phyloP scores from a whole-genome alignment of 208 protist species.

The Hexamita inflata region DNA sequence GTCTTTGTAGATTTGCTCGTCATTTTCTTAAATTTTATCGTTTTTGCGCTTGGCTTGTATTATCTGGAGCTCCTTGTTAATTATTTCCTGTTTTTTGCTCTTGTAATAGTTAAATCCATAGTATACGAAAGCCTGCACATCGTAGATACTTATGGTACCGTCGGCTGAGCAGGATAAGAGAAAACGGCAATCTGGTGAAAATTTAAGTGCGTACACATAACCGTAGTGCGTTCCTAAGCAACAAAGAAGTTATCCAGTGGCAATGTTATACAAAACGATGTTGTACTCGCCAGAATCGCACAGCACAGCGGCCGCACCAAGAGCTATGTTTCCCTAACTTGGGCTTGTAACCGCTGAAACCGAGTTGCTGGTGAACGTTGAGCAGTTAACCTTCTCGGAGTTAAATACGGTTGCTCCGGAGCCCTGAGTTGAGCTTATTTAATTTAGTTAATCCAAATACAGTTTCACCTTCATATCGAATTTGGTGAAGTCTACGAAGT shows the following conservation, averaged over 20 bases:
- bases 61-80: too few relatives aligned
- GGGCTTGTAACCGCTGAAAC: background rate
- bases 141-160: background rate
- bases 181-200: background rate
- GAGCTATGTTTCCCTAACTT: background rate
- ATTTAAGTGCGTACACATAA: background rate
- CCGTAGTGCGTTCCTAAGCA: background rate
- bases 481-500: background rate
- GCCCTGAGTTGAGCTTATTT: background rate
- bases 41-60: too few relatives aligned
- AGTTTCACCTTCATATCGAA: background rate
- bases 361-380: background rate
- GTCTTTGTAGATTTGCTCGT: too few relatives aligned
- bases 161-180: background rate
- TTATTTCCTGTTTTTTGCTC: too few relatives aligned
- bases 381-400: background rate
- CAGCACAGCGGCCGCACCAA: background rate
- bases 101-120: background rate
- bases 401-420: background rate
- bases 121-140: background rate
- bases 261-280: background rate
- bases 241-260: background rate
- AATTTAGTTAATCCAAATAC: background rate
- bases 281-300: background rate
- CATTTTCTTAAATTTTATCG: too few relatives aligned